These are phyloP conservation scores for Zanthoxylum bungeanum DNA, from an alignment of 345 rosid genomes.

Conservation along the genomic window DNA sequence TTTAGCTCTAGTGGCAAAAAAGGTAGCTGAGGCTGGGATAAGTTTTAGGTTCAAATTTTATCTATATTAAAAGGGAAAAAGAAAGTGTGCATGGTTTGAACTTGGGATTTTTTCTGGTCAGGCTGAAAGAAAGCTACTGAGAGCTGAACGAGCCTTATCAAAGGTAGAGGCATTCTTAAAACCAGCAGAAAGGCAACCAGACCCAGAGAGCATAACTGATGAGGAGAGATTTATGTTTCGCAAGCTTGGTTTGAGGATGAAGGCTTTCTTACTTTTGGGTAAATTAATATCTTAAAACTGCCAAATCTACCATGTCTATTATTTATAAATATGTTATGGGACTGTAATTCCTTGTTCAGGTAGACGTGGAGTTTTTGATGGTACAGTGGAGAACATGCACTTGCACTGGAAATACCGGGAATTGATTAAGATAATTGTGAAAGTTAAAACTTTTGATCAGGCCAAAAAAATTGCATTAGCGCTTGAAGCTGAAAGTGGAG, in stretches of 20 bases:
- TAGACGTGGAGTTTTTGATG: slow-evolving; percentile 90
- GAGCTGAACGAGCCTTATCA: slow-evolving; percentile 67
- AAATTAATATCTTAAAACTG: slow-evolving; percentile 19
- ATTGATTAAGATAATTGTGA: slow-evolving; percentile 75
- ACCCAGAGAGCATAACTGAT: slow-evolving; percentile 73
- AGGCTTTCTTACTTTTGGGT: slow-evolving; percentile 95
- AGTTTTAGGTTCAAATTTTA: neutral
- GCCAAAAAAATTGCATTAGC: slow-evolving; percentile 82
- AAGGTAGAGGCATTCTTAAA: slow-evolving; percentile 76
- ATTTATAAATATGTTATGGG: slow-evolving; percentile 17
- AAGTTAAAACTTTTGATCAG: slow-evolving; percentile 67
- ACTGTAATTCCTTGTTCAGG: slow-evolving; percentile 47
- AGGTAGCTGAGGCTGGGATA: neutral
- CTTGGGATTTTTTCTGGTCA: slow-evolving; percentile 22
- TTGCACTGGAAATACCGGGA: slow-evolving; percentile 97
- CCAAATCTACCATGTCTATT: neutral
- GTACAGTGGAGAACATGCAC: slow-evolving; percentile 98
- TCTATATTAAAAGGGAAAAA: neutral
- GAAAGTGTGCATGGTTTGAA: neutral
- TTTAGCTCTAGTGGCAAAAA: neutral
- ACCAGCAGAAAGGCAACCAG: slow-evolving; percentile 69
- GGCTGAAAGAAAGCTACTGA: slow-evolving; percentile 71
- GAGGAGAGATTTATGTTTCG: slow-evolving; percentile 99
- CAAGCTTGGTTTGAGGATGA: slow-evolving; percentile 92
- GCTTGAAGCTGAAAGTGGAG: slow-evolving; percentile 97